Conservation (phyloP, 108 stramenopile species). For the Fragilaria crotonensis region DNA sequence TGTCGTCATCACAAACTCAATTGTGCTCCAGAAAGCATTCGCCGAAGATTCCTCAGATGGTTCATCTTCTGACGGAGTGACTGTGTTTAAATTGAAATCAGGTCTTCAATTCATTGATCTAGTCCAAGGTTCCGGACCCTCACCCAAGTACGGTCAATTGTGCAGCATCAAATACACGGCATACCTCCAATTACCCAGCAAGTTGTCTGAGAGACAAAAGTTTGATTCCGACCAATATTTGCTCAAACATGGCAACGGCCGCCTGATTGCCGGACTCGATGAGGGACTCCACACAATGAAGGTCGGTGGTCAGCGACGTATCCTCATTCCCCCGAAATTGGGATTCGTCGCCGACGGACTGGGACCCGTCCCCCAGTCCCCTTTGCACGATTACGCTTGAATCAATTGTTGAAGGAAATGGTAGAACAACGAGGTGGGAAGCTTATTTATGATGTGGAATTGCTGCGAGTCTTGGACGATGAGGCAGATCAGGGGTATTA, state of each 20-base stretch:
- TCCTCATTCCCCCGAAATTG: slow-evolving; percentile 80
- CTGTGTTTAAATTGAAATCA: slow-evolving; percentile 57
- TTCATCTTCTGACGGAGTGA: slow-evolving; percentile 30
- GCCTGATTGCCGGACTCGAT: slow-evolving; percentile 68
- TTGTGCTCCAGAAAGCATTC: no score
- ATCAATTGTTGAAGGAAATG: slow-evolving; percentile 58
- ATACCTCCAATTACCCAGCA: slow-evolving; percentile 75
- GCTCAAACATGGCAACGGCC: slow-evolving; percentile 83
- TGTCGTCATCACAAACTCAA: no score
- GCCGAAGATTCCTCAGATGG: no score
- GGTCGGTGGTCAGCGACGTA: slow-evolving; percentile 59
- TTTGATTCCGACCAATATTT: slow-evolving; percentile 60
- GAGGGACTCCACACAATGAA: slow-evolving; percentile 83
- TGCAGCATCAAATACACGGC: slow-evolving; percentile 63
- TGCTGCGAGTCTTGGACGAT: slow-evolving; percentile 55
- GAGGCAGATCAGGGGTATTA: slow-evolving; percentile 90
- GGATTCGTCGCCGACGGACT: slow-evolving; percentile 60
- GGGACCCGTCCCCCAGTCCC: slow-evolving; percentile 66
- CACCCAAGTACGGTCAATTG: slow-evolving; percentile 72
- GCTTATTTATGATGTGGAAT: slow-evolving; percentile 64
- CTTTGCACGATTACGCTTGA: slow-evolving; percentile 62
- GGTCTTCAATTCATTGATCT: slow-evolving; percentile 77
- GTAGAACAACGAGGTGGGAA: slow-evolving; percentile 62
- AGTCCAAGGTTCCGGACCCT: slow-evolving; percentile 32
- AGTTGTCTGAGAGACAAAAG: slow-evolving; percentile 38